These are phyloP conservation scores for Gnaphalium uliginosum DNA, from an alignment of 129 eudicot genomes.

Conservation along the genomic window DNA sequence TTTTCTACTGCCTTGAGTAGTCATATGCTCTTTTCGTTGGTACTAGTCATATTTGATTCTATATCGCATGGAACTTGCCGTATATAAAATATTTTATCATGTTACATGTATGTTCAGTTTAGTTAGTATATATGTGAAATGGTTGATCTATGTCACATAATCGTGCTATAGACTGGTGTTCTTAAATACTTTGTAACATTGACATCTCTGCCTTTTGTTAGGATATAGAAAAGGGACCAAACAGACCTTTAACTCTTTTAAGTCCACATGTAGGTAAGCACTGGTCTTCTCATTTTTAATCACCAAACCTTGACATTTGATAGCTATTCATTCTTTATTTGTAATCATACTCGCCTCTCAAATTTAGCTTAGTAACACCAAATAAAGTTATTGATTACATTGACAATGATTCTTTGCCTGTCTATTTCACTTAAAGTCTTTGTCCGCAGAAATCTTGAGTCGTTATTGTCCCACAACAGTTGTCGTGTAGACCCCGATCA, in stretches of 20 bases:
- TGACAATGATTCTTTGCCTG: conserved; percentile 12
- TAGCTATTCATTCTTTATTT: conserved; percentile 31
- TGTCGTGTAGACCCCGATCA: conserved; percentile 25
- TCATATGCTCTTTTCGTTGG: background rate
- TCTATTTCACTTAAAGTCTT: conserved; percentile 32
- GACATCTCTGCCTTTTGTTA: background rate
- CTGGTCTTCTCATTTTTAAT: conserved; percentile 26
- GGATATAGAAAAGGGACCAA: background rate
- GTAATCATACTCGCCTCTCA: background rate
- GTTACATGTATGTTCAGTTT: background rate
- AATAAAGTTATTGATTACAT: conserved; percentile 34
- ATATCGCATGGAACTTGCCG: background rate
- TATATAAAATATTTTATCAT: too few relatives aligned
- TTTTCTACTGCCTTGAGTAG: background rate
- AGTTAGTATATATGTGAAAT: background rate
- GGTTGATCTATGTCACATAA: background rate
- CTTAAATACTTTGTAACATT: background rate
- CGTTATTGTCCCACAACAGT: conserved; percentile 43
- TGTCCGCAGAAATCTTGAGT: conserved; percentile 26
- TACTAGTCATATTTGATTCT: background rate
- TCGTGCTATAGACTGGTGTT: background rate
- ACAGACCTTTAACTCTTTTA: conserved; percentile 24
- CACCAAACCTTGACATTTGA: conserved; percentile 35
- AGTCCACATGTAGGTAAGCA: conserved; percentile 37
- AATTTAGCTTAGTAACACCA: conserved; percentile 16